Conservation (phyloP, 1,284 basidiomycete genomes). For the Porodaedalea pini region DNA sequence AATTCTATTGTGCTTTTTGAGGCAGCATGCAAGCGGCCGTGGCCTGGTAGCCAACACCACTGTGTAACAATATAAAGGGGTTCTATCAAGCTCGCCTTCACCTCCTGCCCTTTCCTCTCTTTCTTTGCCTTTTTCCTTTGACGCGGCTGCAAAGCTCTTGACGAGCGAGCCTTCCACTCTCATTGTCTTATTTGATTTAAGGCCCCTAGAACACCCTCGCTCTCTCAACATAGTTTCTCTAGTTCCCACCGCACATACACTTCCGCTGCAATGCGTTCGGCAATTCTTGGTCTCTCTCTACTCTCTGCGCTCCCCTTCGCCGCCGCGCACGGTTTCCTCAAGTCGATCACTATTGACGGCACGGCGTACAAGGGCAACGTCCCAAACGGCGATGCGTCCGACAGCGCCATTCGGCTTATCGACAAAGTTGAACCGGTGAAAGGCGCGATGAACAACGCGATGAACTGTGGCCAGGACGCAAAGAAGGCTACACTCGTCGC, state of each 20-base stretch:
- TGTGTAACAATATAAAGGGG: neutral
- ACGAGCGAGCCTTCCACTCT: conserved; percentile 7
- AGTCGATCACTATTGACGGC: conserved; percentile 51
- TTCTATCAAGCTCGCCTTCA: neutral
- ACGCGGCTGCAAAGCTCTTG: neutral
- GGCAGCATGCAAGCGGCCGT: neutral
- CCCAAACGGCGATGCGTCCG: conserved; percentile 35
- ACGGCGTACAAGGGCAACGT: conserved; percentile 50
- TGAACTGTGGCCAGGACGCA: conserved; percentile 65
- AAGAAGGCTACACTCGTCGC: conserved; percentile 49
- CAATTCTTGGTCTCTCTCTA: conserved; percentile 10
- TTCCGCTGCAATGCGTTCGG: neutral
- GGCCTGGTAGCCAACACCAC: neutral
- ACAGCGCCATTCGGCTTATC: conserved; percentile 61
- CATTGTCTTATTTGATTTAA: neutral
- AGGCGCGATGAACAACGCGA: conserved; percentile 50
- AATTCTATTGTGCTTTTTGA: neutral
- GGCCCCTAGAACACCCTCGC: neutral
- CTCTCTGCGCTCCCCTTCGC: conserved; percentile 31
- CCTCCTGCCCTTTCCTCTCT: neutral
- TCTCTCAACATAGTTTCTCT: neutral
- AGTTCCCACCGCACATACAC: neutral
- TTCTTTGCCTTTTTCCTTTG: neutral
- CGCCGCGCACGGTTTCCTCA: conserved; percentile 57
- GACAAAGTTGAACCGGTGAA: conserved; percentile 56